A percentile compares a stretch with the other conserved stretches of the same genome.
Evolutionary conservation across 148 eudicot species (phyloP).

Genomic region (Euryodendron excelsum): DNA sequence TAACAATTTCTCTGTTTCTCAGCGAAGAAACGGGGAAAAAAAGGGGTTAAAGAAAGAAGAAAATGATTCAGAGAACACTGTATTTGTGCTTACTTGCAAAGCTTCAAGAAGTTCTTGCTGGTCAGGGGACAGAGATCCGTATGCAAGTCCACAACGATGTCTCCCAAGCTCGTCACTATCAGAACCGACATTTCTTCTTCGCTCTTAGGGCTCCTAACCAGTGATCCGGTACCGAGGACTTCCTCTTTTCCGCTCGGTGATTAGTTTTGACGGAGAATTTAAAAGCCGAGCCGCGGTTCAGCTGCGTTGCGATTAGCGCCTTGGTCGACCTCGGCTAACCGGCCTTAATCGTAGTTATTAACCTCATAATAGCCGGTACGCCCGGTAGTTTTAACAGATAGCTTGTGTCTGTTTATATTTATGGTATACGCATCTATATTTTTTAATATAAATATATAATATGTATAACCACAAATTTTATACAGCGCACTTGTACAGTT

Average conservation of each 20-base stretch:
- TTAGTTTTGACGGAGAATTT: too few species aligned
- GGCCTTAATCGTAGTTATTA: too few species aligned
- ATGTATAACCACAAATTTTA: too few species aligned
- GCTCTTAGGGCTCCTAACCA: neutral
- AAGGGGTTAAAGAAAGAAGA: neutral
- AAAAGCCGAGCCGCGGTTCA: neutral
- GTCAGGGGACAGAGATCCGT: constrained; percentile 86
- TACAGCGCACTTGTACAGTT: too few species aligned
- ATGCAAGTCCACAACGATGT: constrained; percentile 70
- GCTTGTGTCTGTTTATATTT: too few species aligned
- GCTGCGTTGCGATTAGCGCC: neutral
- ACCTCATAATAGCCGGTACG: too few species aligned
- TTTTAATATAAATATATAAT: too few species aligned
- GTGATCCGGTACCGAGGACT: neutral
- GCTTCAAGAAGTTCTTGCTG: constrained; percentile 86
- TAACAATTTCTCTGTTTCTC: neutral
- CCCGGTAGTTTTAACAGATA: too few species aligned
- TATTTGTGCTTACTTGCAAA: constrained; percentile 64
- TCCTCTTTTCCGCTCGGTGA: neutral
- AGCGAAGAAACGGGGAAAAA: neutral
- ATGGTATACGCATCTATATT: too few species aligned
- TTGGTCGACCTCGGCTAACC: too few species aligned
- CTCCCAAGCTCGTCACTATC: constrained; percentile 86
- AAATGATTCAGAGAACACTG: neutral
- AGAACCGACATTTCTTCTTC: constrained; percentile 66